Evolutionary conservation across 1,284 basidiomycete genomes (phyloP).

Genomic region (Pascua sp.): DNA sequence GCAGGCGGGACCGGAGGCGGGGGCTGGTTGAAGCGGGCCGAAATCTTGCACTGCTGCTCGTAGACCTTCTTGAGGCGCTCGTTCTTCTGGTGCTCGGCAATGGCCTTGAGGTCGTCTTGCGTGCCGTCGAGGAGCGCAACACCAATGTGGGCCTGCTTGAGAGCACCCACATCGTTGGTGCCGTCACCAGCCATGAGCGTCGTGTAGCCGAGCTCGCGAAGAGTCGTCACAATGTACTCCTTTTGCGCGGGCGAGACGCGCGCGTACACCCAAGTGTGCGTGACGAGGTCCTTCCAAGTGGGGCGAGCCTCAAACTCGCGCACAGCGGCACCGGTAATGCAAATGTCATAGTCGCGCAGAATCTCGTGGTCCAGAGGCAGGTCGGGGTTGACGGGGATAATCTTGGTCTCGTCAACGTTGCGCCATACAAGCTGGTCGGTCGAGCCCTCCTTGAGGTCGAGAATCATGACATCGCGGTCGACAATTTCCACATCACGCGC

Average conservation of each 20-base stretch:
- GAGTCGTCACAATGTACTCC: conserved; percentile 82
- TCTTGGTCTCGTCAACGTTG: conserved; percentile 81
- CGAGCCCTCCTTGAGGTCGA: conserved; percentile 81
- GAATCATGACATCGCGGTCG: conserved; percentile 83
- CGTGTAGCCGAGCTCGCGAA: conserved; percentile 79
- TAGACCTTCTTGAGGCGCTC: conserved; percentile 93
- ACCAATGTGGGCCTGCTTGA: conserved; percentile 93
- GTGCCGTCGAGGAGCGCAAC: conserved; percentile 89
- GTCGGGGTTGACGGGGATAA: conserved; percentile 75
- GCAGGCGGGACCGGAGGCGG: conserved; percentile 83
- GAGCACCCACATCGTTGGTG: conserved; percentile 92
- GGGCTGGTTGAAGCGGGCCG: conserved; percentile 79
- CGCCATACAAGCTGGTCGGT: conserved; percentile 78
- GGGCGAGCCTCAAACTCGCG: conserved; percentile 66
- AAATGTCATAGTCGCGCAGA: conserved; percentile 84
- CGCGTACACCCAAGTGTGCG: conserved; percentile 94
- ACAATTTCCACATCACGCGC: conserved; percentile 93
- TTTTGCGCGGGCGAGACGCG: conserved; percentile 94
- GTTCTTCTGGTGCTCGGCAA: conserved; percentile 81
- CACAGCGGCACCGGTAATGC: conserved; percentile 86
- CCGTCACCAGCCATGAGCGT: conserved; percentile 97
- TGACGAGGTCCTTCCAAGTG: conserved; percentile 72
- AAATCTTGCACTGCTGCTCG: conserved; percentile 86
- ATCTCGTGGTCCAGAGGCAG: conserved; percentile 71
- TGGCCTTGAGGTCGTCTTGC: conserved; percentile 82